phyloP scores from a whole-genome alignment of 257 asterid species.

The Solanum virginianum region DNA sequence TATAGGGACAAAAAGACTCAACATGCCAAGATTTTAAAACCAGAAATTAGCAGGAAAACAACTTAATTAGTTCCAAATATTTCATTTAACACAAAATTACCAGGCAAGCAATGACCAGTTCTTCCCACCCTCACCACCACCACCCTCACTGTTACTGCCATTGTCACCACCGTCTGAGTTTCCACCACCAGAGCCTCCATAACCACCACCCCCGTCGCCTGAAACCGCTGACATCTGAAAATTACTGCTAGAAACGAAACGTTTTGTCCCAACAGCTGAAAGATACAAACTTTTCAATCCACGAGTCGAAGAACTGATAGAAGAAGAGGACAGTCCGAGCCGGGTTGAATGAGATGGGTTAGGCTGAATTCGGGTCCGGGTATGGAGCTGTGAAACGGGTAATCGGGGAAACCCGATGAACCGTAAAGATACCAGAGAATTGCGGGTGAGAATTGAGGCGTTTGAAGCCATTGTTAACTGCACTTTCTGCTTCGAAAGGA shows the following conservation, averaged over 20 bases:
- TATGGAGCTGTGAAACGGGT: constrained; percentile 1
- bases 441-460: constrained; percentile 15
- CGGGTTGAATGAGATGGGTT: constrained; percentile 5
- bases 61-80: background rate
- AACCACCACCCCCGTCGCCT: constrained; percentile 38
- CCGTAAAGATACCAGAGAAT: constrained; percentile 12
- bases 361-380: background rate
- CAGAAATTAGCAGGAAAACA: background rate
- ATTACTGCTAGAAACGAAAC: constrained; percentile 9
- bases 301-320: background rate
- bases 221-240: constrained; percentile 35
- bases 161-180: constrained; percentile 34
- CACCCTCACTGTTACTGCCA: constrained; percentile 17
- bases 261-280: constrained; percentile 4
- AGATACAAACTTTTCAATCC: constrained; percentile 15
- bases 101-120: constrained; percentile 58
- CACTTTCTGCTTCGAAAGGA: background rate
- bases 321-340: background rate
- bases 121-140: constrained; percentile 8
- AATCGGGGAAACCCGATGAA: constrained; percentile 3
- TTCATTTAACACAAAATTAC: constrained; percentile 11
- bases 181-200: constrained; percentile 47
- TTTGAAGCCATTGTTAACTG: constrained; percentile 19
- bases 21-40: background rate
- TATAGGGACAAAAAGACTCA: background rate